Evolutionary conservation across 176 grass and related monocot species (phyloP), one percentile per base, ranked within the genome.

Genomic region (Miscanthus lutarioriparius): DNA sequence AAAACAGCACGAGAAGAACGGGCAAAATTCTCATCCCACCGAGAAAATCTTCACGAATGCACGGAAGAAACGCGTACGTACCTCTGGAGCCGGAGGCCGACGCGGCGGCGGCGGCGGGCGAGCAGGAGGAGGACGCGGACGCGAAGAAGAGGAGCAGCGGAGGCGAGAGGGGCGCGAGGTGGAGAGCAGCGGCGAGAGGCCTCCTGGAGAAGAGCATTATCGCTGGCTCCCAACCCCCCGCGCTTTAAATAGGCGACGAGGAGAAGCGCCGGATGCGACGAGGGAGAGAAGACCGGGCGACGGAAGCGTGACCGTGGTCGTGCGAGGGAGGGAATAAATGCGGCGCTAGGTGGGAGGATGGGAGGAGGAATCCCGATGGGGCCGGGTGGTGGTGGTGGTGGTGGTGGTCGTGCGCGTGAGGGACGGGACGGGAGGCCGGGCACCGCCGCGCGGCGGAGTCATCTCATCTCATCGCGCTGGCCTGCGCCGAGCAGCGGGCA

Each of bases 201-300:
- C 84, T 94, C 84, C 87, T 87, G 77, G 72, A 77, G 78, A 86
- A 71, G 80, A 88, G 83, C 92, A 91, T 94, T 91, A 36, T 82
- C 88, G 83, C 51, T 62, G 79, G 79, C 65, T 54, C 12, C 6
- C 30, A 36, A 37, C 49, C 28, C 5, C 40, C 40, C 22, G 74
- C 23, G 6, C 71, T 64, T 87, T 94, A 91, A 85, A 94, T 89
- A 94, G 89, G 87, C 86, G 68, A 37, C 45, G 64, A 59, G 56
- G 28, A 54, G 15, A 41, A 53, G 78, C 19, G 64, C 78, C 64
- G 81, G 81, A 35, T 40, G 82, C 48, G 83, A 78, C 63, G 71
- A 74, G 71, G 26, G 51, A 77, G 82, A 16, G 41, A 28, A 35
- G 45, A 33, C 28, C 47, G 66, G 65, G 64, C 67, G 86, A 84